Conservation (phyloP, 208 protist genomes). For the Acanthamoeba culbertsoni region DNA sequence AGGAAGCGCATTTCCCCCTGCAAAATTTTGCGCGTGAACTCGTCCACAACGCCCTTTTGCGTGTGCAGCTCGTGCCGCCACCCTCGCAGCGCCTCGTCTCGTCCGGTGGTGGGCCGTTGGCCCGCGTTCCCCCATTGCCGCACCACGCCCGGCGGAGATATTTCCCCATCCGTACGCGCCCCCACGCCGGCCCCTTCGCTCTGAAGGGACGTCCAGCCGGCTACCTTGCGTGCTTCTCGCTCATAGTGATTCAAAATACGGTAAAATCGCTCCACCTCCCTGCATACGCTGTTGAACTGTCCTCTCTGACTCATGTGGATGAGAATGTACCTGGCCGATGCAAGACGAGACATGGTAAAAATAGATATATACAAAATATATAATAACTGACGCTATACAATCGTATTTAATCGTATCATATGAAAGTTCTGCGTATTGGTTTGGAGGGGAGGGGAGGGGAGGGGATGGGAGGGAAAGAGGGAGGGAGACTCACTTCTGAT, state of each 20-base stretch:
- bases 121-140: not conserved
- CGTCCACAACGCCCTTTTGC: not conserved
- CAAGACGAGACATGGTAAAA: too few relatives aligned
- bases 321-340: not conserved
- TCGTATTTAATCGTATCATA: too few relatives aligned
- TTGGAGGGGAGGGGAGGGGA: too few relatives aligned
- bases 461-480: not conserved
- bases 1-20: constrained; percentile 21
- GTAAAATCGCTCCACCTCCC: not conserved
- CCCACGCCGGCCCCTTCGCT: not conserved
- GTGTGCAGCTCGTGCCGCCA: not conserved
- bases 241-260: not conserved
- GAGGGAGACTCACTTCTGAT: not conserved
- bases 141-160: not conserved
- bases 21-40: constrained; percentile 1
- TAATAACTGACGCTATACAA: too few relatives aligned
- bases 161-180: too few relatives aligned
- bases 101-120: not conserved
- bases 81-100: not conserved
- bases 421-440: too few relatives aligned
- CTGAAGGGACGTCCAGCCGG: not conserved
- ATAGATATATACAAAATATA: too few relatives aligned
- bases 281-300: not conserved
- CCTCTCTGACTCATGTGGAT: not conserved
- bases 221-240: not conserved